These are phyloP conservation scores for Lathyrus aphaca DNA, from an alignment of 306 rosid genomes.

Conservation along the genomic window DNA sequence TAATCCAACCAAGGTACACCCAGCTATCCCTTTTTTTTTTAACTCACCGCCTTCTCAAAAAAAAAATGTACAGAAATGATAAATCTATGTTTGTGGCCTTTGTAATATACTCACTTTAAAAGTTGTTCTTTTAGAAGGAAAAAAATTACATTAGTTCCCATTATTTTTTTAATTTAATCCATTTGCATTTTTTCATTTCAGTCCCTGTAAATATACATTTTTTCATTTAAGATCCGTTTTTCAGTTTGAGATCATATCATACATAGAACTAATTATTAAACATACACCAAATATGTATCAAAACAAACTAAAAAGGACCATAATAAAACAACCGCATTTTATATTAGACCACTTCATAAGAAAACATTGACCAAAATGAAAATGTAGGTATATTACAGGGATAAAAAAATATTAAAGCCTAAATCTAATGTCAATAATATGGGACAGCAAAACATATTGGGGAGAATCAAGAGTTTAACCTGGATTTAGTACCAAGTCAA, in stretches of 20 bases:
- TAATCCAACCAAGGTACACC: too few species aligned
- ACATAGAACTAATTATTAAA: not conserved
- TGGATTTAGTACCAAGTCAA: too few species aligned
- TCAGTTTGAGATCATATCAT: not conserved
- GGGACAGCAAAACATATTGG: constrained; percentile 19
- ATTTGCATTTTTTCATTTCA: not conserved
- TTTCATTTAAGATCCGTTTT: not conserved
- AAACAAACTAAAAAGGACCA: not conserved
- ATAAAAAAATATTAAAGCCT: not conserved
- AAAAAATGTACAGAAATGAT: too few species aligned
- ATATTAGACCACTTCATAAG: not conserved
- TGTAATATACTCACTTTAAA: too few species aligned
- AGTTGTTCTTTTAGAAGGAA: too few species aligned
- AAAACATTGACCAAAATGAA: not conserved
- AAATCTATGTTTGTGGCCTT: too few species aligned
- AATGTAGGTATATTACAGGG: not conserved
- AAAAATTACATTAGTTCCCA: not conserved
- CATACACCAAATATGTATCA: not conserved
- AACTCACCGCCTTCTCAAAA: too few species aligned
- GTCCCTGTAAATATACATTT: not conserved
- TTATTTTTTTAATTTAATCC: not conserved
- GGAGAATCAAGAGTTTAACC: too few species aligned
- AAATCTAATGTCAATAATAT: too few species aligned
- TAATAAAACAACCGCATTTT: not conserved
- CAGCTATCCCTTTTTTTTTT: too few species aligned